A percentile compares a stretch with the other conserved stretches of the same genome.
Conservation (phyloP, 768 basidiomycete genomes). For the Kwoniella bestiolae region DNA sequence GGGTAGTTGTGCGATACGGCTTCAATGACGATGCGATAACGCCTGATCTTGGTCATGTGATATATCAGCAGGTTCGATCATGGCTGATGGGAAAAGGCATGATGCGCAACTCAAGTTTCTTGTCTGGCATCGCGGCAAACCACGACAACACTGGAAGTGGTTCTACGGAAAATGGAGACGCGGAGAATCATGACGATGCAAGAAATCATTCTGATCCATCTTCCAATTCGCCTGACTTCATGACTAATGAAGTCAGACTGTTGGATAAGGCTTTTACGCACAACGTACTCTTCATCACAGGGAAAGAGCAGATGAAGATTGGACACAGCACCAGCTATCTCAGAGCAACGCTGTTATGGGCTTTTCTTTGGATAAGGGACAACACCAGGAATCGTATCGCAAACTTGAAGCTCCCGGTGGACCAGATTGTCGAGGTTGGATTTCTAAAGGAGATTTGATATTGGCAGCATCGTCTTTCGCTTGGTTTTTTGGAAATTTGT, state of each 20-base stretch:
- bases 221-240: not conserved
- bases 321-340: not conserved
- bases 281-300: conserved; percentile 7
- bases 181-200: not conserved
- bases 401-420: not conserved
- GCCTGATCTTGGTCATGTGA: not conserved
- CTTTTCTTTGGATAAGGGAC: not conserved
- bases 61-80: not conserved
- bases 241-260: not conserved
- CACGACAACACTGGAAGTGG: not conserved
- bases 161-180: not conserved
- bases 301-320: conserved; percentile 6
- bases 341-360: not conserved
- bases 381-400: conserved; percentile 12
- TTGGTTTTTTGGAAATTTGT: too few relatives aligned
- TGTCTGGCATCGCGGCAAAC: too few relatives aligned
- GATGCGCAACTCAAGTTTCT: too few relatives aligned
- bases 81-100: not conserved
- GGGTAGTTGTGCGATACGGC: not conserved
- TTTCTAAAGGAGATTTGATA: conserved; percentile 9
- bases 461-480: too few relatives aligned
- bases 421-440: not conserved
- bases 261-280: not conserved
- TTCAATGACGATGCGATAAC: conserved; percentile 3
- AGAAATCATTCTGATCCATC: not conserved